These are phyloP conservation scores for Suillus ampliporus DNA, from an alignment of 768 basidiomycete genomes.

Conservation along the genomic window DNA sequence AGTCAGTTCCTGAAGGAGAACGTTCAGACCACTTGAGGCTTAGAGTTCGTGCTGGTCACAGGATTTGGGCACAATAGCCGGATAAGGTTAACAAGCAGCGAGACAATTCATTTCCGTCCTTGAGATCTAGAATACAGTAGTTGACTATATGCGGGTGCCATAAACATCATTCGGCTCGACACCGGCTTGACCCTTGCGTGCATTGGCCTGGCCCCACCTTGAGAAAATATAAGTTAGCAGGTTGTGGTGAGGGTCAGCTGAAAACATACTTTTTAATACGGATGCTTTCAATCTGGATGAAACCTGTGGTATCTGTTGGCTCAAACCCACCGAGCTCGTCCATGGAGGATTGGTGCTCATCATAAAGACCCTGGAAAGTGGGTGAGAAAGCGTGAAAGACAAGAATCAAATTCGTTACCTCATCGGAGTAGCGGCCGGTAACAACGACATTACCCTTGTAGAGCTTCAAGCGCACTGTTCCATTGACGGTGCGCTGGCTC, in stretches of 20 bases:
- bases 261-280: constrained; percentile 91
- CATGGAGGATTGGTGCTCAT: constrained; percentile 96
- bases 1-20: not conserved
- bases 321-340: constrained; percentile 99
- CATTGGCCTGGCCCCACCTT: constrained; percentile 87
- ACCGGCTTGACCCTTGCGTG: constrained; percentile 82
- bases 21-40: not conserved
- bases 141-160: constrained; percentile 2
- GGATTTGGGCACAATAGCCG: not conserved
- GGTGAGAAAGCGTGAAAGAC: constrained; percentile 9
- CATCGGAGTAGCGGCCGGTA: constrained; percentile 88
- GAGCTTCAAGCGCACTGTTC: constrained; percentile 85
- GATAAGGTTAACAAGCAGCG: not conserved
- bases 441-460: constrained; percentile 97
- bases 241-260: constrained; percentile 1
- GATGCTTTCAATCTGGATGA: constrained; percentile 97
- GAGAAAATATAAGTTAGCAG: constrained; percentile 11
- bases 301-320: constrained; percentile 81
- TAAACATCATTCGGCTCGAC: constrained; percentile 60
- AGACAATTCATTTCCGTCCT: not conserved
- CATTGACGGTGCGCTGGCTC: constrained; percentile 96
- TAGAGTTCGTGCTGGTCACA: not conserved
- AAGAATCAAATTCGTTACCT: constrained; percentile 51
- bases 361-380: constrained; percentile 78
- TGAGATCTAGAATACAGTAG: not conserved